Conservation (phyloP, 2,329 filamentous ascomycete genomes). For the Ceratocystis eucalypticola region DNA sequence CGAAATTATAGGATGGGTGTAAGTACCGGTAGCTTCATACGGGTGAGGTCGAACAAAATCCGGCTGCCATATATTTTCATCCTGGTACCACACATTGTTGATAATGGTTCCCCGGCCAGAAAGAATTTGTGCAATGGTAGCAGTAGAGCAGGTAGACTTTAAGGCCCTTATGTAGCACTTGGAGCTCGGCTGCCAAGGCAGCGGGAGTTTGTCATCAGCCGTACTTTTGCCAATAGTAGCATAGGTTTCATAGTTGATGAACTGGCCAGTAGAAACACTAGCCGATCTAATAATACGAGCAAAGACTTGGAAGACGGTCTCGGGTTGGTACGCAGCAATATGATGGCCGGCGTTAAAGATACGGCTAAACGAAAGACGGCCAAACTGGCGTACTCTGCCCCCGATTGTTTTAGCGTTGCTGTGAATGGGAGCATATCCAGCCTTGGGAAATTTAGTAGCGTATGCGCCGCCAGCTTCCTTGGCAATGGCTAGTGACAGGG, state of each 20-base stretch:
- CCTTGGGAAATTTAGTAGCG: slow-evolving; percentile 41
- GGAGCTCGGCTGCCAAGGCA: slow-evolving; percentile 23
- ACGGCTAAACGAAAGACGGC: slow-evolving; percentile 56
- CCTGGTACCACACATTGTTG: slow-evolving; percentile 12
- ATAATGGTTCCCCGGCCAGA: slow-evolving; percentile 10
- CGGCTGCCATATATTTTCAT: not conserved
- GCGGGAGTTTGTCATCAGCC: not conserved
- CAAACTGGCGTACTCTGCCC: slow-evolving; percentile 62
- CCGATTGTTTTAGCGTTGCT: slow-evolving; percentile 53
- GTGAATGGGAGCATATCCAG: slow-evolving; percentile 60
- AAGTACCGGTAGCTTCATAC: not conserved
- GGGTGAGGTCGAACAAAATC: not conserved
- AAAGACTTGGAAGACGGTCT: slow-evolving; percentile 46
- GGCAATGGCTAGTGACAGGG: slow-evolving; percentile 50
- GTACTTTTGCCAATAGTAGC: not conserved
- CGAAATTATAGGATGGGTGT: not conserved
- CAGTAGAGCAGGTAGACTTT: slow-evolving; percentile 36
- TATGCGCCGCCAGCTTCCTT: slow-evolving; percentile 36
- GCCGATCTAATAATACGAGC: slow-evolving; percentile 44
- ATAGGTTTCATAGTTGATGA: slow-evolving; percentile 36
- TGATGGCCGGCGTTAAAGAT: slow-evolving; percentile 55
- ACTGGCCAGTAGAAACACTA: slow-evolving; percentile 42
- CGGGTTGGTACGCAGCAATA: slow-evolving; percentile 47
- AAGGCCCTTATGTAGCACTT: slow-evolving; percentile 49
- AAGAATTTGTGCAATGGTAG: slow-evolving; percentile 25